Conservation (phyloP, 306 rosid genomes). For the Vigna radiata region DNA sequence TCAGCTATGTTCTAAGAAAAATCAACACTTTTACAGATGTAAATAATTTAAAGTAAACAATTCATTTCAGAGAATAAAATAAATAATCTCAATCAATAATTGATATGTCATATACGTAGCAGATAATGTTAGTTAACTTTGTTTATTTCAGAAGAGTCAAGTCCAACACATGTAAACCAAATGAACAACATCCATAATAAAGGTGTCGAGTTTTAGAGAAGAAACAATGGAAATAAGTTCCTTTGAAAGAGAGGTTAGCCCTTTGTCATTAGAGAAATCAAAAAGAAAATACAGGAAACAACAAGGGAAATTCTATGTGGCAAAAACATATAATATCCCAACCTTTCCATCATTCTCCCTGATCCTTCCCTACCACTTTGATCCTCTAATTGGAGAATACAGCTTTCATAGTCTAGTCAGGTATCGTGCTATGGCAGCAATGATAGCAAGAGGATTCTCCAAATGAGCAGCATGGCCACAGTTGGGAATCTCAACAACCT, state of each 20-base stretch:
- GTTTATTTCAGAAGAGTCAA: background rate
- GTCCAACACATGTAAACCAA: background rate
- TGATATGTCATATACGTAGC: too few species aligned
- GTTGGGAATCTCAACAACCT: conserved; percentile 71
- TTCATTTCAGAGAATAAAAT: too few species aligned
- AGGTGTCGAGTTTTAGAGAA: background rate
- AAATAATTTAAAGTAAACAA: too few species aligned
- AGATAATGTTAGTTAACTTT: too few species aligned
- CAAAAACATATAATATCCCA: background rate
- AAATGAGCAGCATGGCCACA: conserved; percentile 91
- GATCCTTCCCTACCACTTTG: background rate
- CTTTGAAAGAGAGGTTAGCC: background rate
- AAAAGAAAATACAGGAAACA: background rate
- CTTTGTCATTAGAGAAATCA: background rate
- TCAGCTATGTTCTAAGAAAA: too few species aligned
- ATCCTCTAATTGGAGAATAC: conserved; percentile 24
- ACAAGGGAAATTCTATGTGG: background rate
- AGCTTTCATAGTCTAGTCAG: conserved; percentile 42
- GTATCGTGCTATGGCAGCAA: conserved; percentile 69
- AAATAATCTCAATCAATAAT: too few species aligned
- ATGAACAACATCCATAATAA: background rate
- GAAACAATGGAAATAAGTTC: background rate
- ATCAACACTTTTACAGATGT: too few species aligned
- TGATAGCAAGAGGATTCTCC: conserved; percentile 84
- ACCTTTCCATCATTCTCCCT: background rate